Evolutionary conservation across 148 eudicot species (phyloP), one percentile per base, ranked within the genome.

Genomic region (Spergularia marina): DNA sequence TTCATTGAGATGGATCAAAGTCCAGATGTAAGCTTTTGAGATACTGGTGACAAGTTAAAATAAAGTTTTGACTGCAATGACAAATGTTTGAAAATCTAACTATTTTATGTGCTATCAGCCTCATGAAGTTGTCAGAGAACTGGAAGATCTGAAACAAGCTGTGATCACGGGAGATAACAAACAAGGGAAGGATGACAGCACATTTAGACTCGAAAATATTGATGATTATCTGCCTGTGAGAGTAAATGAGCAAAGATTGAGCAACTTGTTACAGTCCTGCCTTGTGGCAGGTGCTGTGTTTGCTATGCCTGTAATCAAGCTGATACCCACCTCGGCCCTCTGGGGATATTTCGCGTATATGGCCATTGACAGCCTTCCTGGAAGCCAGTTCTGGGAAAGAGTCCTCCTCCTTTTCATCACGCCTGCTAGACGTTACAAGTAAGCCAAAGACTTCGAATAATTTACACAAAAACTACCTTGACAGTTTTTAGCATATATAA

Each of bases 281-380:
- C 87, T 92, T 75, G 86, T 92, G 49, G 92, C 78, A 2, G 78
- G 66, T 7, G 77, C 91, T 34, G 78, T 92, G 47, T 83, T 80
- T 75, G 90, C 87, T 44, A 87, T 89, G 86, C 97, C 97, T 12
- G 78, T 82, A 44, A 90, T 91, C 57, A 90, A 84, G 89, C 77
- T 62, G 77, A 88, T 91, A 56, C 97, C 97, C 44, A 90, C 97
- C 49, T 91, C 97, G 15, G 94, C 90, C 36, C 87, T 91, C 25
- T 91, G 97, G 97, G 97, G 97, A 77, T 91, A 91, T 74, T 91
- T 91, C 72, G 94, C 97, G 7, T 91, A 90, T 81, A 91, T 90
- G 94, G 88, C 97, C 55, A 84, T 91, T 21, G 97, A 91, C 54
- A 91, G 97, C 53, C 91, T 91, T 18, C 97, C 94, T 0, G 94